Percentiles rank a stretch among this genome's conserved stretches.
phyloP scores from a whole-genome alignment of 805 yeast genomes.

The Myxozyma geophila region DNA sequence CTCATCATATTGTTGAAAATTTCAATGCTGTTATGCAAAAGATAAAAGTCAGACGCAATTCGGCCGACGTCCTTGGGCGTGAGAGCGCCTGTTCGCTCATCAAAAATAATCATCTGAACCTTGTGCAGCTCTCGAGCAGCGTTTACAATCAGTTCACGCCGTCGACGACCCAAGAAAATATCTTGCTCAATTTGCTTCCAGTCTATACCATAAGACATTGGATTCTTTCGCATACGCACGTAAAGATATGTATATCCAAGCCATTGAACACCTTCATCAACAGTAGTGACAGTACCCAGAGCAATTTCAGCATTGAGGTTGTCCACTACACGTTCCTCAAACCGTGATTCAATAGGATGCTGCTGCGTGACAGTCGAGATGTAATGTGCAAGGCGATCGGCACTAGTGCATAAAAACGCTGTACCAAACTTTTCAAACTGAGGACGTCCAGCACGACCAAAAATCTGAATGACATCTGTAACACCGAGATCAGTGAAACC shows the following conservation, averaged over 20 bases:
- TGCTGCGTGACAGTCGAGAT: slow-evolving; percentile 89
- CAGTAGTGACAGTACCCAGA: slow-evolving; percentile 89
- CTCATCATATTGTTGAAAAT: slow-evolving; percentile 83
- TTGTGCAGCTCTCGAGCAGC: slow-evolving; percentile 86
- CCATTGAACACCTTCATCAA: slow-evolving; percentile 96
- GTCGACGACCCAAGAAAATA: slow-evolving; percentile 71
- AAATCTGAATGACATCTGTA: slow-evolving; percentile 95
- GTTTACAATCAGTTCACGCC: slow-evolving; percentile 73
- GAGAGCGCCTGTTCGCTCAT: slow-evolving; percentile 79
- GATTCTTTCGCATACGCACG: slow-evolving; percentile 93
- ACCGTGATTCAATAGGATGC: slow-evolving; percentile 90
- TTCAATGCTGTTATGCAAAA: slow-evolving; percentile 83
- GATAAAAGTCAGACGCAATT: slow-evolving; percentile 90
- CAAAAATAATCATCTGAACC: slow-evolving; percentile 91
- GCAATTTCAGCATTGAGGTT: slow-evolving; percentile 96
- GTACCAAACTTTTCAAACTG: slow-evolving; percentile 92
- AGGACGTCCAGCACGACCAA: slow-evolving; percentile 99
- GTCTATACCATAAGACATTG: slow-evolving; percentile 86
- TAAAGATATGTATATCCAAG: slow-evolving; percentile 94
- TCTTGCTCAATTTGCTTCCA: slow-evolving; percentile 86
- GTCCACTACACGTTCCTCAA: slow-evolving; percentile 79
- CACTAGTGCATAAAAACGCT: slow-evolving; percentile 84
- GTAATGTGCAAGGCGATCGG: slow-evolving; percentile 82
- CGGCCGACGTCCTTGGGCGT: slow-evolving; percentile 89
- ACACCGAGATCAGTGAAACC: slow-evolving; percentile 93